Conservation (phyloP, 2,329 filamentous ascomycete species). For the Pleurostoma richardsiae region DNA sequence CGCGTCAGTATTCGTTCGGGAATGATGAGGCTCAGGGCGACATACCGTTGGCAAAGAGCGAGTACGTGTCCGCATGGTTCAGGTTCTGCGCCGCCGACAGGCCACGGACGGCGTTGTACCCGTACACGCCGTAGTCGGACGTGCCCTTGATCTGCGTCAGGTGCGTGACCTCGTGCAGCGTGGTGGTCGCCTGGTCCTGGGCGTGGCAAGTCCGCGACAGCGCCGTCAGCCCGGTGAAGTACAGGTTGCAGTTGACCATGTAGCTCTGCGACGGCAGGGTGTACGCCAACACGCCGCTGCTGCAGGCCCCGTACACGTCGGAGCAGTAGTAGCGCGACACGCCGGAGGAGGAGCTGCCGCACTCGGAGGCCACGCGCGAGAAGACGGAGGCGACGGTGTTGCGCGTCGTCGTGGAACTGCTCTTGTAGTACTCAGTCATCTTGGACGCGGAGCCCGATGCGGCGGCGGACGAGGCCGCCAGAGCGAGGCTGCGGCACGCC, state of each 20-base stretch:
- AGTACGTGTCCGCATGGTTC: conserved; percentile 59
- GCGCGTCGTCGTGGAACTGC: conserved; percentile 36
- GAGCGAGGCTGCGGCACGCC: conserved; percentile 50
- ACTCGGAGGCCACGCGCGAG: conserved; percentile 48
- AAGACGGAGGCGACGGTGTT: conserved; percentile 46
- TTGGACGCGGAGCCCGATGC: conserved; percentile 41
- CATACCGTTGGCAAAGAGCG: conserved; percentile 25
- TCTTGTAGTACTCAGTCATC: conserved; percentile 61
- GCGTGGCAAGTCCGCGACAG: conserved; percentile 49
- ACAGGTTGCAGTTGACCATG: conserved; percentile 58
- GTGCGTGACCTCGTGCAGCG: conserved; percentile 63
- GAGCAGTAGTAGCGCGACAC: conserved; percentile 52
- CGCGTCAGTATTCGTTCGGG: background rate
- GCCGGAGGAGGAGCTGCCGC: conserved; percentile 41
- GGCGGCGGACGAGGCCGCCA: conserved; percentile 44
- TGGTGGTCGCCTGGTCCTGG: conserved; percentile 62
- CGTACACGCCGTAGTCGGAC: conserved; percentile 53
- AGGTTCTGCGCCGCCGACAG: conserved; percentile 46
- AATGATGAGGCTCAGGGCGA: background rate
- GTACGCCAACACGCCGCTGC: conserved; percentile 51
- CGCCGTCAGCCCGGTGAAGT: conserved; percentile 49
- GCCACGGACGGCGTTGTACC: conserved; percentile 42
- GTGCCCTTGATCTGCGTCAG: conserved; percentile 53
- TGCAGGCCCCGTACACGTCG: conserved; percentile 50
- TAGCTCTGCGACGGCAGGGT: conserved; percentile 48